phyloP scores from a whole-genome alignment of 768 basidiomycete genomes.

The Rhodotorula sphaerocarpa region DNA sequence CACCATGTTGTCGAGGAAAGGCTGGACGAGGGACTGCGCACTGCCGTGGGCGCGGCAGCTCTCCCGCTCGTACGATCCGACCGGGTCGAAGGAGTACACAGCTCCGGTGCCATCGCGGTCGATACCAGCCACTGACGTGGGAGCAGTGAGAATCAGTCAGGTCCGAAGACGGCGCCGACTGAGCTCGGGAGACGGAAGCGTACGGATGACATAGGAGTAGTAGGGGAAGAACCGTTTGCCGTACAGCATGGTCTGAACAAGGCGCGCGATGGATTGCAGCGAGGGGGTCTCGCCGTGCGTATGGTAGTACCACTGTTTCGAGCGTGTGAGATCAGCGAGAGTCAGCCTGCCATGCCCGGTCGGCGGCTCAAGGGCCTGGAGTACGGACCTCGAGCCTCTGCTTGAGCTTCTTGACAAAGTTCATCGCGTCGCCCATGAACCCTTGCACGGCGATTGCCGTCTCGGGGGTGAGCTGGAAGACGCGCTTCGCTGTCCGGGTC shows the following conservation, averaged over 20 bases:
- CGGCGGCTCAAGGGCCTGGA: too few relatives aligned
- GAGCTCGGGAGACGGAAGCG: neutral
- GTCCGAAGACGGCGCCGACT: neutral
- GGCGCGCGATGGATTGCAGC: conserved; percentile 88
- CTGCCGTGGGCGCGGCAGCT: conserved; percentile 92
- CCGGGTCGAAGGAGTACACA: conserved; percentile 99
- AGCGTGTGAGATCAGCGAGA: neutral
- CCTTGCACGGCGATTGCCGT: conserved; percentile 92
- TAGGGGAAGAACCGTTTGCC: conserved; percentile 94
- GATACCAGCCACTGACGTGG: conserved; percentile 36
- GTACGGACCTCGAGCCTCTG: conserved; percentile 97
- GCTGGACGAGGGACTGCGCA: conserved; percentile 87
- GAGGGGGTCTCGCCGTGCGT: conserved; percentile 96
- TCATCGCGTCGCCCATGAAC: conserved; percentile 93
- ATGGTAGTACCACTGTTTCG: conserved; percentile 82
- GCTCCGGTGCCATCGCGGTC: conserved; percentile 61
- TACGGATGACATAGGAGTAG: conserved; percentile 71
- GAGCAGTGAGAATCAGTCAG: neutral
- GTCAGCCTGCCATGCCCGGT: neutral
- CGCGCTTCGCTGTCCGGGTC: conserved; percentile 92
- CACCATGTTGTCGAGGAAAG: conserved; percentile 97
- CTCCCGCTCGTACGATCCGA: conserved; percentile 95
- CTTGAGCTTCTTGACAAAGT: conserved; percentile 92
- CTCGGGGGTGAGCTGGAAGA: conserved; percentile 62
- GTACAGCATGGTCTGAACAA: conserved; percentile 98